These are phyloP conservation scores for Leavenworthia alabamica DNA, from an alignment of 345 rosid genomes.

Conservation along the genomic window DNA sequence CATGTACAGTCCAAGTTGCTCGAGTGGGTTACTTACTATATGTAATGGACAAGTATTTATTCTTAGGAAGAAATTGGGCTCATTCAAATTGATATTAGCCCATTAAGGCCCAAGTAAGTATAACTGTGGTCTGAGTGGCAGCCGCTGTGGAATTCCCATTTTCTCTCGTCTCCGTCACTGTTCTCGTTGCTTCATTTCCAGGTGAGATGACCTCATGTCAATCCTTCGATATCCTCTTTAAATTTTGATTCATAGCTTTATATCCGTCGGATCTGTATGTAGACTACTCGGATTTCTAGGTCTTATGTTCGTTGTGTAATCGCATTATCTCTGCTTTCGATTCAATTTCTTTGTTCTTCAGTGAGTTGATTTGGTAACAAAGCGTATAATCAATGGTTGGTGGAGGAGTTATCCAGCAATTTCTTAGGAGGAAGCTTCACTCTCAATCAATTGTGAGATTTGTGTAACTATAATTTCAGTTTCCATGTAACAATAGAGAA, in stretches of 20 bases:
- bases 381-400: conserved; percentile 55
- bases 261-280: conserved; percentile 26
- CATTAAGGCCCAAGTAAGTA: conserved; percentile 22
- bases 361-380: conserved; percentile 33
- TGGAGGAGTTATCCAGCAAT: conserved; percentile 89
- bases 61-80: too few species aligned
- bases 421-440: conserved; percentile 74
- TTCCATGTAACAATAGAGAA: too few species aligned
- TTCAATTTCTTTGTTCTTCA: conserved; percentile 11
- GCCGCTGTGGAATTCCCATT: conserved; percentile 34
- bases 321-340: neutral
- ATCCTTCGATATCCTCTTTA: neutral
- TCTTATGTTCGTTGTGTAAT: neutral
- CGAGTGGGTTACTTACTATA: too few species aligned
- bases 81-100: neutral
- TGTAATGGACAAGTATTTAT: too few species aligned
- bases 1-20: too few species aligned
- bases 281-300: conserved; percentile 18
- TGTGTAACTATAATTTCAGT: too few species aligned
- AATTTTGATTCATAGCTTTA: conserved; percentile 12
- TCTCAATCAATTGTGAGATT: conserved; percentile 54
- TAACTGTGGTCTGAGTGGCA: conserved; percentile 15
- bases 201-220: conserved; percentile 23
- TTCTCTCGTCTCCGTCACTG: conserved; percentile 34
- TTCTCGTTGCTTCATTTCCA: conserved; percentile 20